These are phyloP conservation scores for Lenwebbia sp. DNA, from an alignment of 345 rosid species.

Conservation along the genomic window DNA sequence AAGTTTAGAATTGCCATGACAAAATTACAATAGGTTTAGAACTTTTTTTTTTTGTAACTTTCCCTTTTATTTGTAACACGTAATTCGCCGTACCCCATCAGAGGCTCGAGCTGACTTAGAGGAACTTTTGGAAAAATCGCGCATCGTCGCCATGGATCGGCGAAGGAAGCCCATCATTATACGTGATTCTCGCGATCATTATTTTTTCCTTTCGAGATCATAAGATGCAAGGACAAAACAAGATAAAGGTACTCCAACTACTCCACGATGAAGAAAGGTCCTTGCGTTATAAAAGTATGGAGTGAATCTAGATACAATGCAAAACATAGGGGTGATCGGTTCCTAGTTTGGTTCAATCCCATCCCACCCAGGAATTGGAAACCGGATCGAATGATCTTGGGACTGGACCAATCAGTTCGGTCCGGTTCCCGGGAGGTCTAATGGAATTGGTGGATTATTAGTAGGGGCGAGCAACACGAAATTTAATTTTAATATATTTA, in stretches of 20 bases:
- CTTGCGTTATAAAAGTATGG: neutral
- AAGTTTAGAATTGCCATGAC: too few species aligned
- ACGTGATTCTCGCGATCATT: neutral
- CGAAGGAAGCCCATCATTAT: neutral
- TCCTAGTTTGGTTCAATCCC: too few species aligned
- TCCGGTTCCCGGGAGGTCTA: too few species aligned
- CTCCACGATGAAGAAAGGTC: neutral
- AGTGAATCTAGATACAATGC: neutral
- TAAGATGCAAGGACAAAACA: neutral
- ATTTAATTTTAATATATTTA: too few species aligned
- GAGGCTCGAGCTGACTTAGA: neutral
- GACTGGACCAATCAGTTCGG: too few species aligned
- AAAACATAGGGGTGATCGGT: too few species aligned
- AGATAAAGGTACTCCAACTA: neutral
- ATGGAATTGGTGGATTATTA: too few species aligned
- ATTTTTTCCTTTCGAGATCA: neutral
- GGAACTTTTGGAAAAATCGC: neutral
- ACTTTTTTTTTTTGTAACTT: too few species aligned
- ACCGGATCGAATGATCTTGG: too few species aligned
- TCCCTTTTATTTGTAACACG: neutral
- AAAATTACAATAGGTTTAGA: too few species aligned
- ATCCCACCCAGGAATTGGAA: too few species aligned
- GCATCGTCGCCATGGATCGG: neutral
- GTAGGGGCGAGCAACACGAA: too few species aligned
- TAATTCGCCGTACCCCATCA: neutral